A percentile compares a stretch with the other conserved stretches of the same genome.
Evolutionary conservation across 2,329 filamentous ascomycete genomes (phyloP).

Genomic region (Aspergillus neotritici): DNA sequence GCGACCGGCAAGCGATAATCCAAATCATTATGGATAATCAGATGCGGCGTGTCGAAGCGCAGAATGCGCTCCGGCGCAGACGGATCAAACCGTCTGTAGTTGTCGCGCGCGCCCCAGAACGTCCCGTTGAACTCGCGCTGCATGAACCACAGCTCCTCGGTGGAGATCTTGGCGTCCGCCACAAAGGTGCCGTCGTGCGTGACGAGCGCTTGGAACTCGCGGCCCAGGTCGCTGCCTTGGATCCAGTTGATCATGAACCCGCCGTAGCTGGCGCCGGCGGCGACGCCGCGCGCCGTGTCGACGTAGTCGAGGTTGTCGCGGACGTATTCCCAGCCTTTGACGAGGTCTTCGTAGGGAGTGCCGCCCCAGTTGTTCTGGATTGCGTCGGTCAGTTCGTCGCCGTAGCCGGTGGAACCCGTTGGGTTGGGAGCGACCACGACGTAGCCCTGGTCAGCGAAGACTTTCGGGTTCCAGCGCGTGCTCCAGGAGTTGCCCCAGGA

Average conservation of each 20-base stretch:
- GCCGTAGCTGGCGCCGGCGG: conserved; percentile 39
- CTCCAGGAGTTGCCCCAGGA: conserved; percentile 72
- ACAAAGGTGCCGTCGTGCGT: conserved; percentile 84
- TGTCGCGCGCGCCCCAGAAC: conserved; percentile 51
- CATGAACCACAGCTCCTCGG: conserved; percentile 50
- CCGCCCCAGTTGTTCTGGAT: conserved; percentile 71
- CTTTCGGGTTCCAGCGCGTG: conserved; percentile 77
- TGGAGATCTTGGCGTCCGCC: conserved; percentile 45
- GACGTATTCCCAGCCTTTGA: conserved; percentile 70
- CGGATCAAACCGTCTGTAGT: conserved; percentile 67
- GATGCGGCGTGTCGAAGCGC: conserved; percentile 73
- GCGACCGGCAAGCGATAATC: conserved; percentile 80
- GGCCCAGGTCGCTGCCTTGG: conserved; percentile 75
- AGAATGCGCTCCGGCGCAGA: conserved; percentile 49
- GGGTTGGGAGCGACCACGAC: conserved; percentile 77
- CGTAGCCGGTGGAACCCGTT: conserved; percentile 77
- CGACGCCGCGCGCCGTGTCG: conserved; percentile 36
- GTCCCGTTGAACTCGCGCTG: conserved; percentile 48
- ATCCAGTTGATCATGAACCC: conserved; percentile 67
- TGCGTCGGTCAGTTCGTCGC: conserved; percentile 68
- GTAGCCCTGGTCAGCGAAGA: conserved; percentile 84
- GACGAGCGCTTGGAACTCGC: conserved; percentile 80
- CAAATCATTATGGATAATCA: conserved; percentile 78
- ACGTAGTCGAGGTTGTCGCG: conserved; percentile 32
- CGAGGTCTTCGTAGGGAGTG: conserved; percentile 72